phyloP scores from a whole-genome alignment of 2,329 filamentous ascomycete species.

The Aspergillus aculeatinus region DNA sequence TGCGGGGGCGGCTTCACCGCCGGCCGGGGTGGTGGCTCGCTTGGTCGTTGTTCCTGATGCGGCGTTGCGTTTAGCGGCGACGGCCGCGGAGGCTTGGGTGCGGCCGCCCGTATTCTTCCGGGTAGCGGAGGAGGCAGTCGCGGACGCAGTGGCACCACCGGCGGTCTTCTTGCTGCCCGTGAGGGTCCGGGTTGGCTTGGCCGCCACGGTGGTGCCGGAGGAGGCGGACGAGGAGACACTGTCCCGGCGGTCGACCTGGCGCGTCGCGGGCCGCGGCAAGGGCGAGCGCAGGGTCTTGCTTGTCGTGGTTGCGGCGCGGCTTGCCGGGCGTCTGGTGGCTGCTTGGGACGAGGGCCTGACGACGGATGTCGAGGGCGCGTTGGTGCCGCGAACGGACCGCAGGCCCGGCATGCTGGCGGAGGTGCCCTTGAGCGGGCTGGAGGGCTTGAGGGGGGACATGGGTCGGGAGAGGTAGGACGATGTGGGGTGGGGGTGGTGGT shows the following conservation, averaged over 20 bases:
- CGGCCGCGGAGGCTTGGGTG: conserved; percentile 31
- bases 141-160: conserved; percentile 13
- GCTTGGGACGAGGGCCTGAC: conserved; percentile 28
- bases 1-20: conserved; percentile 30
- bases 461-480: conserved; percentile 53
- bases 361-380: conserved; percentile 27
- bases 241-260: conserved; percentile 39
- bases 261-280: conserved; percentile 38
- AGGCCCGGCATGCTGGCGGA: conserved; percentile 21
- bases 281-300: conserved; percentile 29
- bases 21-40: conserved; percentile 34
- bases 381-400: conserved; percentile 25
- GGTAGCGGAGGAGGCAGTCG: conserved; percentile 24
- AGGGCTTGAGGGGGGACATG: conserved; percentile 62
- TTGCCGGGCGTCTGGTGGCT: conserved; percentile 28
- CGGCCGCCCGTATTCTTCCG: conserved; percentile 33
- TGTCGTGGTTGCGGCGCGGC: conserved; percentile 27
- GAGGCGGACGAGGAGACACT: conserved; percentile 41
- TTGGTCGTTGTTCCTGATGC: conserved; percentile 27
- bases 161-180: conserved; percentile 32
- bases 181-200: conserved; percentile 29
- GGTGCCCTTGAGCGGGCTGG: conserved; percentile 39
- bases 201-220: conserved; percentile 38
- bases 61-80: conserved; percentile 36
- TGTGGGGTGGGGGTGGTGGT: conserved; percentile 36